These are phyloP conservation scores for Rhodotorula sp. DNA, from an alignment of 1,284 basidiomycete genomes.

Conservation along the genomic window DNA sequence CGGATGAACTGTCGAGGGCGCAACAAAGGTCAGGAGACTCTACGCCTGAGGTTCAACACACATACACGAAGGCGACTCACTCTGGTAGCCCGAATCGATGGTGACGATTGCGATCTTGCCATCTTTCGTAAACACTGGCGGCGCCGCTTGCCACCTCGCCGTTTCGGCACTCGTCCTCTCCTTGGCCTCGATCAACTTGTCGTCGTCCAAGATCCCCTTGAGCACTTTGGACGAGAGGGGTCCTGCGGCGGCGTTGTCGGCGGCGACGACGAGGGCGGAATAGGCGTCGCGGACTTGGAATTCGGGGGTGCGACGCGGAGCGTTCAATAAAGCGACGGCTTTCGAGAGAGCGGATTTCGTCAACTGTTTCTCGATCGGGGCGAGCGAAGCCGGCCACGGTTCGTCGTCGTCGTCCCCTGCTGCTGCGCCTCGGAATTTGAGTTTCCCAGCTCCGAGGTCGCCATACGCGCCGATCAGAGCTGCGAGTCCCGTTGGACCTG, in stretches of 20 bases:
- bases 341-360: slow-evolving; percentile 39
- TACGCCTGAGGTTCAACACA: neutral
- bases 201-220: slow-evolving; percentile 29
- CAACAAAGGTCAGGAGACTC: neutral
- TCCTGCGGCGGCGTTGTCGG: neutral
- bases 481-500: slow-evolving; percentile 14
- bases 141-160: slow-evolving; percentile 40
- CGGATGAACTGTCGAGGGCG: slow-evolving; percentile 47
- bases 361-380: slow-evolving; percentile 28
- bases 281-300: slow-evolving; percentile 41
- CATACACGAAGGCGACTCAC: slow-evolving; percentile 33
- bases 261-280: slow-evolving; percentile 23
- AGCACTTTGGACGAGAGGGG: neutral
- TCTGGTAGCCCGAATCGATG: slow-evolving; percentile 50
- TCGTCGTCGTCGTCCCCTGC: slow-evolving; percentile 6
- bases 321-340: slow-evolving; percentile 41
- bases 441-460: slow-evolving; percentile 39
- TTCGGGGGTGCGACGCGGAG: slow-evolving; percentile 41
- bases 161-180: slow-evolving; percentile 39
- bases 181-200: slow-evolving; percentile 33
- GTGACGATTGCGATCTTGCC: slow-evolving; percentile 43
- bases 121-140: slow-evolving; percentile 43
- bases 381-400: slow-evolving; percentile 38
- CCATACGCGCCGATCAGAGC: slow-evolving; percentile 42
- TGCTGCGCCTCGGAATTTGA: slow-evolving; percentile 20